Conservation (phyloP, 306 rosid genomes). For the Cucumis hystrix region DNA sequence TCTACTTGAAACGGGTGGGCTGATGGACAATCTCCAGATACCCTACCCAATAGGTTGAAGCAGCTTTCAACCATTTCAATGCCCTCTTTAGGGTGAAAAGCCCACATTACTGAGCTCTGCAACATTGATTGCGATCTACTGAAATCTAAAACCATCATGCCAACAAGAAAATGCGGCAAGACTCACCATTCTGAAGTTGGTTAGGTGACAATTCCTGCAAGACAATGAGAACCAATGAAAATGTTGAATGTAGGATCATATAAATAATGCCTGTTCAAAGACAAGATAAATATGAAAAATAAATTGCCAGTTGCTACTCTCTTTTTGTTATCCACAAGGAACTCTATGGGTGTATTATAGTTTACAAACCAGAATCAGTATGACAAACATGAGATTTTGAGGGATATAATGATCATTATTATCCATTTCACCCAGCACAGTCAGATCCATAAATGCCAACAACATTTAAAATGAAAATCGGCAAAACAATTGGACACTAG, state of each 20-base stretch:
- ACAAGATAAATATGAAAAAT: background rate
- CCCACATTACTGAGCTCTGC: background rate
- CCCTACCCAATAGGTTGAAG: background rate
- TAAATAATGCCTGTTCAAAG: background rate
- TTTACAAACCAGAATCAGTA: background rate
- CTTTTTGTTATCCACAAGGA: background rate
- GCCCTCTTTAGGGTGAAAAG: conserved; percentile 8
- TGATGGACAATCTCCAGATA: background rate
- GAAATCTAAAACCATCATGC: background rate
- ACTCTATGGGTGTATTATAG: background rate
- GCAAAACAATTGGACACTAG: background rate
- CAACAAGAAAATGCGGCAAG: background rate
- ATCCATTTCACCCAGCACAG: background rate
- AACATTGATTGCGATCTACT: background rate
- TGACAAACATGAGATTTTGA: background rate
- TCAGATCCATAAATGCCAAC: background rate
- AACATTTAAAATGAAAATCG: background rate
- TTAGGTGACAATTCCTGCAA: conserved; percentile 86
- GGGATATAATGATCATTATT: background rate
- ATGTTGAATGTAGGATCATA: background rate
- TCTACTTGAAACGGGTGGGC: conserved; percentile 2
- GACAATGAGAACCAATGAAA: conserved; percentile 18
- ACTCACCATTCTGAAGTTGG: conserved; percentile 86
- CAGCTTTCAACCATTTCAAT: background rate
- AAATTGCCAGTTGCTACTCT: background rate